Evolutionary conservation across 306 rosid genomes (phyloP), one percentile per base, ranked within the genome.

Genomic region (Malus sieversii): DNA sequence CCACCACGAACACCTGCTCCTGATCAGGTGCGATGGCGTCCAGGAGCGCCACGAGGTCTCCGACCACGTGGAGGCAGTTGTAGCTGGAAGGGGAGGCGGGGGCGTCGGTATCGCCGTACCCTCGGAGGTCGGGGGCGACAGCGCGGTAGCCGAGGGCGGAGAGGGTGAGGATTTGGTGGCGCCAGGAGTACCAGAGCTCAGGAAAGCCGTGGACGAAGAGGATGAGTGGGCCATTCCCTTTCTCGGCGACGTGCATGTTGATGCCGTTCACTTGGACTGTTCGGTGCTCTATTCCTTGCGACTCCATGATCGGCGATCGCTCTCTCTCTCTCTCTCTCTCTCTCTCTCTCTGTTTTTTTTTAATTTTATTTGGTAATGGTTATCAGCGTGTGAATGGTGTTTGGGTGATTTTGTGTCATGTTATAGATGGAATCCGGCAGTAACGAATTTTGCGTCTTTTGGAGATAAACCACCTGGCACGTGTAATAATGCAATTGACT

Each of bases 121-220:
- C 98, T 0, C 97, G 91, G 73, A 91, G 91, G 71, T 88, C 97
- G 0, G 97, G 97, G 1, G 97, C 96, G 8, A 93, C 79, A 11
- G 96, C 86, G 1, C 88, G 86, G 82, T 86, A 91, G 22, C 98
- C 98, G 2, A 65, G 83, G 23, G 91, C 85, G 44, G 96, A 85
- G 0, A 90, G 64, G 16, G 85, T 73, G 3, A 68, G 3, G 77
- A 90, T 92, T 83, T 92, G 96, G 80, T 92, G 94, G 55, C 90
- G 92, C 97, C 92, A 92, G 0, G 96, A 29, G 76, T 86, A 88
- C 96, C 96, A 92, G 10, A 88, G 79, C 29, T 90, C 94, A 0
- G 96, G 97, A 77, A 92, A 92, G 57, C 97, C 97, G 72, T 92
- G 94, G 83, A 92, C 30, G 86, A 92, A 81, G 64, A 90, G 92